Evolutionary conservation across 495 filamentous ascomycete genomes (phyloP).

Genomic region (Apodospora peruviana): DNA sequence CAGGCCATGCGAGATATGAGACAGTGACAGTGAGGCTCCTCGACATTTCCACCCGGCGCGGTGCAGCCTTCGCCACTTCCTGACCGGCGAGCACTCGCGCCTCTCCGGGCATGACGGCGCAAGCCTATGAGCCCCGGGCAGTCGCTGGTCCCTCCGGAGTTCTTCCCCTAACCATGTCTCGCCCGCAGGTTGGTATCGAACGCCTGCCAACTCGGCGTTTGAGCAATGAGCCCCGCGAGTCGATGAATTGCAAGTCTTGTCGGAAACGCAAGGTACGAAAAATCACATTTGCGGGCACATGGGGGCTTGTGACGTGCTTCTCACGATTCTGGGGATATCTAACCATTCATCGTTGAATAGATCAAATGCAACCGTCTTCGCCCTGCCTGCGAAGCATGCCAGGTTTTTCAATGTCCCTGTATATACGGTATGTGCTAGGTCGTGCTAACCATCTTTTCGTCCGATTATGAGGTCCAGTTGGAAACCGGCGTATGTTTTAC

Average conservation of each 20-base stretch:
- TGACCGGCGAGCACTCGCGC: too few species aligned
- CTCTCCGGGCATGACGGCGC: conserved; percentile 15
- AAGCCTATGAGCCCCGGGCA: conserved; percentile 19
- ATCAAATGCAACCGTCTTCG: conserved; percentile 86
- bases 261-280: conserved; percentile 70
- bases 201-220: conserved; percentile 67
- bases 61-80: too few species aligned
- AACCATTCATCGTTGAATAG: conserved; percentile 32
- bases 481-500: too few species aligned
- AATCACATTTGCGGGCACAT: not conserved
- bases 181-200: conserved; percentile 81
- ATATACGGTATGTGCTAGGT: conserved; percentile 76
- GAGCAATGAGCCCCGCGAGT: conserved; percentile 72
- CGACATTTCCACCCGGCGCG: too few species aligned
- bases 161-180: conserved; percentile 51
- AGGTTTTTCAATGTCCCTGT: conserved; percentile 83
- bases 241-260: conserved; percentile 93
- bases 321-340: not conserved
- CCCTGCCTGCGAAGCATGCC: conserved; percentile 81
- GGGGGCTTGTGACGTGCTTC: not conserved
- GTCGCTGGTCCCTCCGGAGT: conserved; percentile 25
- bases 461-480: not conserved
- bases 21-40: too few species aligned
- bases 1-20: too few species aligned
- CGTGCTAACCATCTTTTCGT: not conserved